Conservation (phyloP, 257 asterid genomes). For the Solanum arcanum region DNA sequence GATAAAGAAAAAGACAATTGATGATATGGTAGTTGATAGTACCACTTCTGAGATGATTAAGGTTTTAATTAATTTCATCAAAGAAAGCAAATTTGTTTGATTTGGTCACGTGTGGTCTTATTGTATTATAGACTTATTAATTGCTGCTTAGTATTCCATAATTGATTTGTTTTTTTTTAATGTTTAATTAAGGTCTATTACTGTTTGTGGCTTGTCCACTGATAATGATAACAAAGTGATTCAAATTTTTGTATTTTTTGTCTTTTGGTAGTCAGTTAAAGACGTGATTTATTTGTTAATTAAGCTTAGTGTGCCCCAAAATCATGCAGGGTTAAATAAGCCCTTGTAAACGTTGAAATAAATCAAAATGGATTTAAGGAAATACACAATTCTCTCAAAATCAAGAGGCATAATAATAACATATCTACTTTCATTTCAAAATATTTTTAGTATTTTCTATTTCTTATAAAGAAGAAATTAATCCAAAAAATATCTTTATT, state of each 20-base stretch:
- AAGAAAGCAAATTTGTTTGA: background rate
- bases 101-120: background rate
- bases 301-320: background rate
- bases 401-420: background rate
- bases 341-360: background rate
- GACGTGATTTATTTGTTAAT: background rate
- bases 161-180: background rate
- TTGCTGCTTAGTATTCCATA: background rate
- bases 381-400: background rate
- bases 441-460: background rate
- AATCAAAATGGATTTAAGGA: background rate
- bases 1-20: background rate
- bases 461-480: background rate
- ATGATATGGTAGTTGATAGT: background rate
- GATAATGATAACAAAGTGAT: background rate
- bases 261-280: background rate
- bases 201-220: background rate
- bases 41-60: background rate
- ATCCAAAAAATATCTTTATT: background rate
- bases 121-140: background rate
- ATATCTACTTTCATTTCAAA: background rate
- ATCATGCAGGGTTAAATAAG: background rate
- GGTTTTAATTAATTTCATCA: background rate
- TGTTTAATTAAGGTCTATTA: background rate
- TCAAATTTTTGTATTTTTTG: background rate